These are phyloP conservation scores for Laetiporus sulphureus DNA, from an alignment of 1,284 basidiomycete genomes.

Conservation along the genomic window DNA sequence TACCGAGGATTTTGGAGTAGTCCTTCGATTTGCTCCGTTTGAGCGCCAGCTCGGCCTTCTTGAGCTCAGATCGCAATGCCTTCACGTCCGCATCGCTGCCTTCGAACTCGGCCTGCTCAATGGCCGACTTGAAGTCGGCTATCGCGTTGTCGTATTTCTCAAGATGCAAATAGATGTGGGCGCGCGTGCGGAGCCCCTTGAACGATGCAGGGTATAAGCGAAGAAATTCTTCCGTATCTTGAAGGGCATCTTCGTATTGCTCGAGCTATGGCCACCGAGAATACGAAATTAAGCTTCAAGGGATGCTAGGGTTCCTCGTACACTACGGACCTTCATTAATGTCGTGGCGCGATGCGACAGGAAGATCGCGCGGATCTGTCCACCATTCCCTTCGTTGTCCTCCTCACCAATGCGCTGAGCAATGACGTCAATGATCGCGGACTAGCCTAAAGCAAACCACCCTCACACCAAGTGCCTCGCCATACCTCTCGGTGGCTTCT, in stretches of 20 bases:
- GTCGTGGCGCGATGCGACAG: conserved; percentile 84
- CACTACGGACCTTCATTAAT: conserved; percentile 59
- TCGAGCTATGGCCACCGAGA: conserved; percentile 40
- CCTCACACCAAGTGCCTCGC: conserved; percentile 59
- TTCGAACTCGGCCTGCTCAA: conserved; percentile 61
- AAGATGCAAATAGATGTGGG: conserved; percentile 67
- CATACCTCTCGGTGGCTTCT: conserved; percentile 66
- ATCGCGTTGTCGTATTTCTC: conserved; percentile 73
- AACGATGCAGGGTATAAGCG: conserved; percentile 59
- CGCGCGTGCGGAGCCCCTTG: conserved; percentile 84
- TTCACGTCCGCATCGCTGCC: conserved; percentile 57
- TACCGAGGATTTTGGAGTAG: conserved; percentile 71
- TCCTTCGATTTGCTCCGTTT: conserved; percentile 84
- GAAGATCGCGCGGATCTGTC: conserved; percentile 72
- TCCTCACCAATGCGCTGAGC: conserved; percentile 49
- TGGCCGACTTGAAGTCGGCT: conserved; percentile 72
- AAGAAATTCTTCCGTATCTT: conserved; percentile 67
- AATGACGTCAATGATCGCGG: background rate
- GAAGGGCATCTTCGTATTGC: conserved; percentile 59
- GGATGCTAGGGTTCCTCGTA: too few relatives aligned
- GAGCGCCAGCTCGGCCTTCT: conserved; percentile 70
- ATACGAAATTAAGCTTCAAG: conserved; percentile 7
- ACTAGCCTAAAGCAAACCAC: background rate
- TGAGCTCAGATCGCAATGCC: conserved; percentile 58
- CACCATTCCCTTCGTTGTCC: conserved; percentile 66